Evolutionary conservation across 352 stramenopile genomes (phyloP), one percentile per base, ranked within the genome.

Genomic region (Pythium sukuiense): DNA sequence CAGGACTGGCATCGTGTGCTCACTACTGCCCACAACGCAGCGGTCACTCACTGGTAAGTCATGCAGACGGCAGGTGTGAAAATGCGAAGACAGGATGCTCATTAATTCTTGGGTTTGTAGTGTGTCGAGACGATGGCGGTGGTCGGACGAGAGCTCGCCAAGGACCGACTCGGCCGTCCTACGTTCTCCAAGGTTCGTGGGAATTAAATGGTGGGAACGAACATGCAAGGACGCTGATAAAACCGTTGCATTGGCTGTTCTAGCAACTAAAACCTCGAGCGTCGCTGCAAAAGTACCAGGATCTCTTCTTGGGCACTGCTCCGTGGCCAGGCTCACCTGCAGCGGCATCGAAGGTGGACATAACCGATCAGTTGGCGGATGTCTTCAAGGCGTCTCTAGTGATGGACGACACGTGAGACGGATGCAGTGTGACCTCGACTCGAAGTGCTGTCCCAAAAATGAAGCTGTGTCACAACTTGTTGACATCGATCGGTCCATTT

Each of bases 11-110:
- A 12, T 74, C 70, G 2, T 93, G 84, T 48, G 45, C 76, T n/a
- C 61, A 88, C 63, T 88, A 87, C 50, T 95, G 84, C 61, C 79
- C 83, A 9, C 87, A 95, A 52, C 74, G 76, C 6, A 73, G 53
- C 11, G 87, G 87, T 2, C 76, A 89, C 56, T 87, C 76, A 0
- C 70, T 95, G 69, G 83, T 92, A 83, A 41, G 79, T 73, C 6
- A 30, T 20, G 20, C 20, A 0, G 20, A 24, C 20, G 20, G 20
- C 20, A 24, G 20, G 20, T 3, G 1, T 52, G 8, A 6, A 1
- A 11, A 24, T 30, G 6, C 9, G 2, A 7, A 29, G 7, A 18
- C 3, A 5, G 11, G 11, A 30, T 13, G 6, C 14, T 50, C 26
- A 24, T 24, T 53, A 39, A 49, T 14, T 6, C 14, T 52, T 12